Evolutionary conservation across 2,329 filamentous ascomycete species (phyloP), one percentile per base, ranked within the genome.

Genomic region (Arthrobotrys entomopaga): DNA sequence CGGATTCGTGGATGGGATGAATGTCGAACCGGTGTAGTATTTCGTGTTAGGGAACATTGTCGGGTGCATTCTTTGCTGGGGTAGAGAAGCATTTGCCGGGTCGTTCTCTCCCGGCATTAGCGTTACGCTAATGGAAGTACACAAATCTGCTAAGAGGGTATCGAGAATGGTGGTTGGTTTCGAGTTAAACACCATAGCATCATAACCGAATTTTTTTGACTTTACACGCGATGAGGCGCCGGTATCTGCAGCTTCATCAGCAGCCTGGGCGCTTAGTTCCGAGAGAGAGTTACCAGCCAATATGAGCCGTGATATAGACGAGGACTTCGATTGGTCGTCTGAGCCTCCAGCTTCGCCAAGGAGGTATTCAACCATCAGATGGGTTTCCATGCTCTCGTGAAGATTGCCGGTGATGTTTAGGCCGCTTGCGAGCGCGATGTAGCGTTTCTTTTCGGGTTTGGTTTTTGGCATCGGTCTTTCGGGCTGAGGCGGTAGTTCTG

Each of bases 1-100:
- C 0, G 95, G 95, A 79, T 99, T 99, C 3, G 95, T 98, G 53
- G 93, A 91, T 4, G 87, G 86, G 81, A 98, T 92, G 61, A 99
- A 88, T 0, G 85, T 85, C 13, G 82, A 82, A 10, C 85, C 82
- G 38, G 86, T 86, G 80, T 92, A 99, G 6, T 86, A 83, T 76
- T 93, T 86, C 16, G 92, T 85, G 7, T 86, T 85, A 0, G 92
- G 91, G 78, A 99, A 95, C 87, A 99, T 92, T 73, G 95, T 94
- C 3, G 91, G 85, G 81, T 99, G 95, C 57, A 99, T 91, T 0
- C 92, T 90, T 81, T 98, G 95, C 80, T 99, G 95, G 0, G 95
- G 95, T 26, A 97, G 87, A 76, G 91, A 91, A 60, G 91, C 88
- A 79, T 96, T 97, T 57, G 95, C 93, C 0, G 95, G 93, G 81